Conservation (phyloP, 2,329 filamentous ascomycete genomes). For the Fusarium tjaetaba region DNA sequence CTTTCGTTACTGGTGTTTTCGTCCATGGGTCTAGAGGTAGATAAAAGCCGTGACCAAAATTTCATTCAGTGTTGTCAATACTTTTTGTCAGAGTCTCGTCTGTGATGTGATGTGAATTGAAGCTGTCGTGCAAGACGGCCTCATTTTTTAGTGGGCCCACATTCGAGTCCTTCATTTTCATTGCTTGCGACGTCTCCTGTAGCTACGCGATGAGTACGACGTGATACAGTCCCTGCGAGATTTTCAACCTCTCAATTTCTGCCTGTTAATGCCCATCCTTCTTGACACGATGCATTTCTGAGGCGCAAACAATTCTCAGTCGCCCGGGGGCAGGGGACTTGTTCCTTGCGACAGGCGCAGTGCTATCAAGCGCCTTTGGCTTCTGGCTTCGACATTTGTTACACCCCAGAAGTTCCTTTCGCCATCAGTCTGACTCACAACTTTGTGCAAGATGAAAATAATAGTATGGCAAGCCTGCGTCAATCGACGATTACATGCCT, state of each 20-base stretch:
- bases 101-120: not conserved
- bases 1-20: conserved; percentile 37
- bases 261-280: not conserved
- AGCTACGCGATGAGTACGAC: not conserved
- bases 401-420: accelerated
- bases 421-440: not conserved
- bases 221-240: not conserved
- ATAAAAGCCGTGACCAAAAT: conserved; percentile 38
- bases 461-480: too few species aligned
- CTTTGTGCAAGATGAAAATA: not conserved
- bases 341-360: not conserved
- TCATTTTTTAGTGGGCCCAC: not conserved
- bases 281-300: accelerated
- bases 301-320: not conserved
- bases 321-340: too few species aligned
- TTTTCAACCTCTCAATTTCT: not conserved
- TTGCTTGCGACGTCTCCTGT: not conserved
- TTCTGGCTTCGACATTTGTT: too few species aligned
- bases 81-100: not conserved
- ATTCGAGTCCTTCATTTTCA: not conserved
- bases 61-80: conserved; percentile 20
- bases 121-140: not conserved
- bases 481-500: not conserved
- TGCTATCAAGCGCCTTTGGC: not conserved
- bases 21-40: conserved; percentile 41